Evolutionary conservation across 345 rosid species (phyloP).

Genomic region (Cardiospermum halicacabum): DNA sequence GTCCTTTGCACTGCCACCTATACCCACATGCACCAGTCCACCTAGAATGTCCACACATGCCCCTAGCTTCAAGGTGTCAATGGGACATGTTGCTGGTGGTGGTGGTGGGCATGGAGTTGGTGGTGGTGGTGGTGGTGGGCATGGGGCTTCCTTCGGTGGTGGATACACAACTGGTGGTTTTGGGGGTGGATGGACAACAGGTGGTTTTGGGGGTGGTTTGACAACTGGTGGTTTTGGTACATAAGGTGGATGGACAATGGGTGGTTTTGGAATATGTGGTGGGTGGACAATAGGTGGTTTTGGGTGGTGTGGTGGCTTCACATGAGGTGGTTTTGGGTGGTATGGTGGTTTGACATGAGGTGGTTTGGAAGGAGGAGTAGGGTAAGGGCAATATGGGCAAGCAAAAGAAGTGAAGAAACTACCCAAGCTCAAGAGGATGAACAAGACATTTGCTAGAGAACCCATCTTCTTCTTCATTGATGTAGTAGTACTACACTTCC

Average conservation of each 20-base stretch:
- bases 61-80: slow-evolving; percentile 66
- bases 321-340: slow-evolving; percentile 13
- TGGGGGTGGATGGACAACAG: background rate
- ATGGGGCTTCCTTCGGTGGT: slow-evolving; percentile 24
- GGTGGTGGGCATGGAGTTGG: slow-evolving; percentile 36
- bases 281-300: slow-evolving; percentile 21
- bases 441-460: background rate
- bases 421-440: slow-evolving; percentile 27
- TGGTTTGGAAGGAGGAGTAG: slow-evolving; percentile 28
- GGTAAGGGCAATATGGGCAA: slow-evolving; percentile 42
- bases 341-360: slow-evolving; percentile 25
- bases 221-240: slow-evolving; percentile 19
- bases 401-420: slow-evolving; percentile 29
- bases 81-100: slow-evolving; percentile 61
- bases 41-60: slow-evolving; percentile 90
- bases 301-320: slow-evolving; percentile 18
- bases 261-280: slow-evolving; percentile 18
- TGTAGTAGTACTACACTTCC: background rate
- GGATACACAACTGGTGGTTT: slow-evolving; percentile 15
- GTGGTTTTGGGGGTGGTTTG: slow-evolving; percentile 33
- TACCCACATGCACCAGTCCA: slow-evolving; percentile 67
- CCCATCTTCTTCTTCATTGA: background rate
- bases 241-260: slow-evolving; percentile 10
- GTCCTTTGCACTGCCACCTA: slow-evolving; percentile 70
- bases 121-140: slow-evolving; percentile 42